A percentile compares a stretch with the other conserved stretches of the same genome.
phyloP scores from a whole-genome alignment of 139 green algal genomes.

The Chlorella sp. region DNA sequence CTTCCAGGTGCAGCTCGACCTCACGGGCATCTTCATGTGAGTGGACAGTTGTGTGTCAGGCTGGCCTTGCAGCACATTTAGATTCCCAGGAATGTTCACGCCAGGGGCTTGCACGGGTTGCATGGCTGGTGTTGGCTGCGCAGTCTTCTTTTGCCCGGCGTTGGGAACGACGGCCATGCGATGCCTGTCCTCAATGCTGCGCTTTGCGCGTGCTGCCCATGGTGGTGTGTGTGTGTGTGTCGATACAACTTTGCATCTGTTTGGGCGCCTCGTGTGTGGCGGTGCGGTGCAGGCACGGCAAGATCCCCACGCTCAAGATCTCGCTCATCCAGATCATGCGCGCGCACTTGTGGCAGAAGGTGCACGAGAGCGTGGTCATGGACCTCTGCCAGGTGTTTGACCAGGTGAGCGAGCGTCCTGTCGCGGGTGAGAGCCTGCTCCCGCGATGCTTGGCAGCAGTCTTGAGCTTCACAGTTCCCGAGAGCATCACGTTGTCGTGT shows the following conservation, averaged over 20 bases:
- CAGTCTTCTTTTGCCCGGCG: too few relatives aligned
- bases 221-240: too few relatives aligned
- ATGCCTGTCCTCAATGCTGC: too few relatives aligned
- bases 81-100: too few relatives aligned
- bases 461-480: neutral
- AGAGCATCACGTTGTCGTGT: too few relatives aligned
- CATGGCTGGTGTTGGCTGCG: neutral
- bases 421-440: neutral
- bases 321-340: conserved; percentile 99
- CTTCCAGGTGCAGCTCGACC: conserved; percentile 99
- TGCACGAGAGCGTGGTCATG: conserved; percentile 95
- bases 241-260: too few relatives aligned
- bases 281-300: conserved; percentile 71
- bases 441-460: neutral
- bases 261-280: too few relatives aligned
- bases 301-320: conserved; percentile 99
- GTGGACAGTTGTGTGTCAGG: conserved; percentile 35
- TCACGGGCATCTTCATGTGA: conserved; percentile 99
- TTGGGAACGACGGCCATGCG: too few relatives aligned
- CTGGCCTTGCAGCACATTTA: too few relatives aligned
- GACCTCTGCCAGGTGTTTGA: conserved; percentile 40
- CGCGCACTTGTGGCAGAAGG: conserved; percentile 99
- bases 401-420: neutral
- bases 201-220: too few relatives aligned
- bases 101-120: neutral